Evolutionary conservation across 495 filamentous ascomycete species (phyloP), one percentile per base, ranked within the genome.

Genomic region (Daldinia loculata): DNA sequence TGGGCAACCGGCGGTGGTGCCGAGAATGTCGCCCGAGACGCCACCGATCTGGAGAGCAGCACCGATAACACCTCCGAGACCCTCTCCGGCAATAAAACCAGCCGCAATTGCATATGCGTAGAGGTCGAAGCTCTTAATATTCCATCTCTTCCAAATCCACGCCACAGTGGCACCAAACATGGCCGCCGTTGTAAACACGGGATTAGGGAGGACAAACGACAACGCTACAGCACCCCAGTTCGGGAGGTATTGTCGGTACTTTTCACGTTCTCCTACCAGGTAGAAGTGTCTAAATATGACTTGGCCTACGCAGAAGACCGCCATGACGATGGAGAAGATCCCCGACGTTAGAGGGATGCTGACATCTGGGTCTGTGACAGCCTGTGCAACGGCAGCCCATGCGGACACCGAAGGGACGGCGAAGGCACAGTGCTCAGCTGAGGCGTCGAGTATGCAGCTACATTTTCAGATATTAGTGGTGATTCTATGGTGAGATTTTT

Each of bases 211-310:
- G 63, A 90, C 87, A 74, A 89, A 90, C 3, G 89, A 86, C 36
- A 91, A 79, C 7, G 85, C 88, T 45, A 91, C 84, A 24, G 86
- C 87, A 74, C 89, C 88, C 84, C 89, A 89, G 82, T 91, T 91
- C 51, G 89, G 89, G 19, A 90, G 82, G 65, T 84, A 91, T 38
- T 77, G 73, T 50, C 86, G 83, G 67, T 85, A 84, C 79, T 86
- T 88, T 63, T 83, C 86, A n/a, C 81, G 80, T 32, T 76, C 63
- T 30, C 86, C 84, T 22, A 82, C 80, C 34, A 89, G 82, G 66
- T 80, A 88, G 78, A 84, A 87, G 80, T 89, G 86, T 51, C 88
- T 82, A 69, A 90, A 39, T 29, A 89, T 26, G 7, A 87, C 87
- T 70, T 85, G 83, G n/a, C 66, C 36, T 30, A 83, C 78, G 57